These are phyloP conservation scores for Solanum rostratum DNA, from an alignment of 257 asterid genomes.

Conservation along the genomic window DNA sequence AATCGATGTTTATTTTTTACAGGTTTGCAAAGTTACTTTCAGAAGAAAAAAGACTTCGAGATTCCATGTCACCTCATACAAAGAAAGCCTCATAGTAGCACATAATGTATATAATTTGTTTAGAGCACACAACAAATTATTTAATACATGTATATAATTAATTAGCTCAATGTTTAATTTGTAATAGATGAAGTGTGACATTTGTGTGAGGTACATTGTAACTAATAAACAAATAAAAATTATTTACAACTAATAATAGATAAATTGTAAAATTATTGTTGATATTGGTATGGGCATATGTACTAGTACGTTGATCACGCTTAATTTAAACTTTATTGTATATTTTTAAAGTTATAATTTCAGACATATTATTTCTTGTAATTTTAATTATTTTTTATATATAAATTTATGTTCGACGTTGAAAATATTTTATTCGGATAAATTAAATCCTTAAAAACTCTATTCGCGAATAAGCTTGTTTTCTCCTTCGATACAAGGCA, in stretches of 20 bases:
- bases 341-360: too few relatives aligned
- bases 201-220: not conserved
- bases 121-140: not conserved
- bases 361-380: too few relatives aligned
- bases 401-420: too few relatives aligned
- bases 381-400: too few relatives aligned
- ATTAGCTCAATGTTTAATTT: not conserved
- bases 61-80: not conserved
- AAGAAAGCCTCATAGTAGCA: not conserved
- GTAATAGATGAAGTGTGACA: not conserved
- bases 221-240: not conserved
- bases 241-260: not conserved
- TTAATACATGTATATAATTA: not conserved
- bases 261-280: not conserved
- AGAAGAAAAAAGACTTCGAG: slow-evolving; percentile 6
- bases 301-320: not conserved
- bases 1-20: not conserved
- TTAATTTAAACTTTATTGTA: too few relatives aligned
- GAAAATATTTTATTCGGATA: too few relatives aligned
- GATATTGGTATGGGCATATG: not conserved
- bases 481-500: too few relatives aligned
- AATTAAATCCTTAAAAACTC: too few relatives aligned
- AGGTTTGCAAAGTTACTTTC: slow-evolving; percentile 23
- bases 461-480: too few relatives aligned
- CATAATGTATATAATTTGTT: not conserved